A percentile compares a stretch with the other conserved stretches of the same genome.
These are phyloP conservation scores for Eucalyptus marginata DNA, from an alignment of 345 rosid genomes.

Conservation along the genomic window DNA sequence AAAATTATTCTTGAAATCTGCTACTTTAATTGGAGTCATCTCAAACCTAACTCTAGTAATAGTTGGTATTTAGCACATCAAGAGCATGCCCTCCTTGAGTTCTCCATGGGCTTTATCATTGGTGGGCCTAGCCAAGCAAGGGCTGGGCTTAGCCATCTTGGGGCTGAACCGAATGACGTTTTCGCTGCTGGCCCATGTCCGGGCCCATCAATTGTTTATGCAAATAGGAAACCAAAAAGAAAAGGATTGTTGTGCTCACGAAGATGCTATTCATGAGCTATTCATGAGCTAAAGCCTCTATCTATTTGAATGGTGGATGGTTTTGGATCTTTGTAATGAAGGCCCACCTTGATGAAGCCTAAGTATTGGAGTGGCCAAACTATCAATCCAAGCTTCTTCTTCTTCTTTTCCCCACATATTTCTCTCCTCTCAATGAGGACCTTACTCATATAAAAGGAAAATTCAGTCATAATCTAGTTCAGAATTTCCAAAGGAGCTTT, in stretches of 20 bases:
- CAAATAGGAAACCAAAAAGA: not conserved
- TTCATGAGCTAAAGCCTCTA: not conserved
- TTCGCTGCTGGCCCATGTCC: not conserved
- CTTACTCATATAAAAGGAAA: not conserved
- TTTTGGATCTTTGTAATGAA: not conserved
- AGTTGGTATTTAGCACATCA: not conserved
- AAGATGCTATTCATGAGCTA: not conserved
- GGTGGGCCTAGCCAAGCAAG: not conserved
- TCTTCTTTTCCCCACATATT: not conserved
- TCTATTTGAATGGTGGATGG: not conserved
- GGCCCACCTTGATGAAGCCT: not conserved
- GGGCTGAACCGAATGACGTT: fast-evolving
- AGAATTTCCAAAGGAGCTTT: not conserved
- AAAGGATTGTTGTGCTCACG: not conserved
- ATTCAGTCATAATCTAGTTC: not conserved
- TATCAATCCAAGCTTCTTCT: not conserved
- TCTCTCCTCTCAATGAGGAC: not conserved
- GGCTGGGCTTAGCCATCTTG: not conserved
- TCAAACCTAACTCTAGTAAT: not conserved
- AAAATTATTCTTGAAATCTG: not conserved
- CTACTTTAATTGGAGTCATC: not conserved
- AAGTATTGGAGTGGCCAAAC: not conserved
- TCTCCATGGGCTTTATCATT: not conserved
- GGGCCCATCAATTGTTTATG: not conserved
- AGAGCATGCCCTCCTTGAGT: not conserved